phyloP scores from a whole-genome alignment of 1,284 basidiomycete species.

The Trametes hirsuta region DNA sequence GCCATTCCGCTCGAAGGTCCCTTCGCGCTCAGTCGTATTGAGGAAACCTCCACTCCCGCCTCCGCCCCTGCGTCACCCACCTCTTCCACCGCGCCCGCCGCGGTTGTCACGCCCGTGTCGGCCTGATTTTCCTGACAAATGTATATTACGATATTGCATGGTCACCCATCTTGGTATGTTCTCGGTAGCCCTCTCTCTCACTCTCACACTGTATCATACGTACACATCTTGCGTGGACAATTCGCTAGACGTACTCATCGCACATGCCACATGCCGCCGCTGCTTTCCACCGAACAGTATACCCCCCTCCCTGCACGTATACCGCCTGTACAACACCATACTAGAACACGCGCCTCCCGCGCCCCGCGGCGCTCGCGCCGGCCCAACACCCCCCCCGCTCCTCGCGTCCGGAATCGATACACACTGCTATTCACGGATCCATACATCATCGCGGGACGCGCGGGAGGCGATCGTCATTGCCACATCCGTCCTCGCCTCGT shows the following conservation, averaged over 20 bases:
- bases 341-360: neutral
- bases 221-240: constrained; percentile 11
- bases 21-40: constrained; percentile 40
- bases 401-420: constrained; percentile 1
- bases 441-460: constrained; percentile 17
- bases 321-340: neutral
- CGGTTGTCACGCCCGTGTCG: neutral
- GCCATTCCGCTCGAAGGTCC: constrained; percentile 55
- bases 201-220: constrained; percentile 1
- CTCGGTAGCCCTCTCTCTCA: neutral
- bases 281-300: neutral
- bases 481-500: constrained; percentile 8
- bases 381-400: neutral
- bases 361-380: neutral
- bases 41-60: neutral
- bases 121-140: neutral
- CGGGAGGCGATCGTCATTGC: constrained; percentile 17
- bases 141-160: neutral
- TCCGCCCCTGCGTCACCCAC: neutral
- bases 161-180: neutral
- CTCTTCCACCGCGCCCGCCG: neutral
- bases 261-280: neutral
- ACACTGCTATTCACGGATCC: constrained; percentile 2
- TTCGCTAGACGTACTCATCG: neutral
- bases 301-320: neutral